Evolutionary conservation across 768 basidiomycete genomes (phyloP).

Genomic region (Xerocomellus intermedius): DNA sequence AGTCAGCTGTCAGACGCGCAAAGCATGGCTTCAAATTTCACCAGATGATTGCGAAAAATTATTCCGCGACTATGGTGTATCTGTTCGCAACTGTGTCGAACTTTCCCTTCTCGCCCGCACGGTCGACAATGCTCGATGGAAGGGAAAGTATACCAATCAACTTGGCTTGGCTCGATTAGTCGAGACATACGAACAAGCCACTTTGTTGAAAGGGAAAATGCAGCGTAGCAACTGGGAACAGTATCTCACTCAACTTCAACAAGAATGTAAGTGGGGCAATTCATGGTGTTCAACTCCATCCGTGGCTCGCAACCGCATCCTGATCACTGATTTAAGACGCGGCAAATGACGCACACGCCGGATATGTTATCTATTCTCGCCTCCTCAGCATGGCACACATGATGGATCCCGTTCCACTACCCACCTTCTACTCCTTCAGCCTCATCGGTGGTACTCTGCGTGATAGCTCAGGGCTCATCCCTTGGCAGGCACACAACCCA

Average conservation of each 20-base stretch:
- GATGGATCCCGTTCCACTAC: constrained; percentile 32
- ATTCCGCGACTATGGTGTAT: constrained; percentile 43
- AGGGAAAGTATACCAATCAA: constrained; percentile 58
- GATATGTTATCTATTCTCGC: constrained; percentile 49
- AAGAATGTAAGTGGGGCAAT: constrained; percentile 51
- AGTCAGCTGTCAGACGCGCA: not conserved
- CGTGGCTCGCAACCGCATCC: not conserved
- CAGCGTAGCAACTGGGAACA: constrained; percentile 72
- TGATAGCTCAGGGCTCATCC: constrained; percentile 33
- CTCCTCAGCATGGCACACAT: constrained; percentile 43
- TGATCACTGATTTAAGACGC: constrained; percentile 49
- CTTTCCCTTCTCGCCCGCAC: constrained; percentile 66
- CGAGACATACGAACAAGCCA: constrained; percentile 54
- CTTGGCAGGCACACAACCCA: constrained; percentile 62
- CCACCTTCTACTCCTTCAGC: constrained; percentile 58
- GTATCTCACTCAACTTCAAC: constrained; percentile 43
- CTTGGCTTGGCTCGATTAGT: constrained; percentile 66
- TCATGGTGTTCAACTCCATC: not conserved
- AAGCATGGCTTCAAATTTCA: not conserved
- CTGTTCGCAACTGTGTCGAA: constrained; percentile 58
- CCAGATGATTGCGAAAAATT: constrained; percentile 70
- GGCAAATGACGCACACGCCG: constrained; percentile 69
- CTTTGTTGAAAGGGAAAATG: constrained; percentile 57
- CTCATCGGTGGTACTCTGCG: constrained; percentile 44
- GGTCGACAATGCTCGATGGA: constrained; percentile 71